Percentiles rank a stretch among this genome's conserved stretches.
phyloP scores from a whole-genome alignment of 75 land plant genomes.

The Sequoiadendron giganteum region DNA sequence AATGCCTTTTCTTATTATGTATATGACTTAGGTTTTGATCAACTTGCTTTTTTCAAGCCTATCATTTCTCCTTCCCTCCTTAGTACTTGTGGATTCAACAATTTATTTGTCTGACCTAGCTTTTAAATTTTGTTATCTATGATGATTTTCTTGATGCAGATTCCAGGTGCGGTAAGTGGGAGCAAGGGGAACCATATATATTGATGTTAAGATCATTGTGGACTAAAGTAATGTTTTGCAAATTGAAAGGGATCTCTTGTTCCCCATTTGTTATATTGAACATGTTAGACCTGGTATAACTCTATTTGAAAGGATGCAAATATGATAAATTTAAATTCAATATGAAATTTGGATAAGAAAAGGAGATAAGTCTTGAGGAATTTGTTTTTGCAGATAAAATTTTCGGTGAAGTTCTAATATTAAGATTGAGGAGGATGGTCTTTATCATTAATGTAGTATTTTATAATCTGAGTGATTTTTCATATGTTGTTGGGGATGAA shows the following conservation, averaged over 20 bases:
- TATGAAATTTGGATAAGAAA: background rate
- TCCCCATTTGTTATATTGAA: background rate
- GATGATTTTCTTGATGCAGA: background rate
- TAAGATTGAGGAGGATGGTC: no score
- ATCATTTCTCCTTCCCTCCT: background rate
- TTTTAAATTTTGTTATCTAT: background rate
- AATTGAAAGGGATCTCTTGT: background rate
- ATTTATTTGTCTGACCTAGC: background rate
- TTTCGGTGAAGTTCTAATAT: no score
- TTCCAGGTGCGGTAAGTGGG: background rate
- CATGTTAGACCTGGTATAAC: background rate
- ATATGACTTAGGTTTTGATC: background rate
- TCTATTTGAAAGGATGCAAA: background rate
- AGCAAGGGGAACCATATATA: background rate
- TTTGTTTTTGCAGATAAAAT: no score
- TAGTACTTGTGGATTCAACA: background rate
- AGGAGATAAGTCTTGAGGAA: no score
- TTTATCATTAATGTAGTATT: background rate
- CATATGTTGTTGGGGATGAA: background rate
- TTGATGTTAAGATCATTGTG: background rate
- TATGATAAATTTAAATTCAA: background rate
- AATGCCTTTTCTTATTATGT: background rate
- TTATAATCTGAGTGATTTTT: background rate
- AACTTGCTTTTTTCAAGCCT: background rate
- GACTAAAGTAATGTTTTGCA: background rate